Evolutionary conservation across 768 basidiomycete genomes (phyloP).

Genomic region (Lentinus tigrinus): DNA sequence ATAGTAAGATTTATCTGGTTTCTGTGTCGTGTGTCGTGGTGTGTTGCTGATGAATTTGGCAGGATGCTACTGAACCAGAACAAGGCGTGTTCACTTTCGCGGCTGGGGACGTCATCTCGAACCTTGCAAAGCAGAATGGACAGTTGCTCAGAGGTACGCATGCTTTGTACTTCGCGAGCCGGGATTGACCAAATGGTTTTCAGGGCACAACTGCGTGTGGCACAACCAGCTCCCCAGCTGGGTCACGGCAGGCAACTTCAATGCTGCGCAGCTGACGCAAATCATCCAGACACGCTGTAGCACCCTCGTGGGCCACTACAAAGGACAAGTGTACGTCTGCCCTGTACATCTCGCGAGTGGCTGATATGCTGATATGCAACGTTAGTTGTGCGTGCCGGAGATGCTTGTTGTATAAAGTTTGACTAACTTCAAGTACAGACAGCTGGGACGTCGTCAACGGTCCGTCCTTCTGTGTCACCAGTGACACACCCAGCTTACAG

Average conservation of each 20-base stretch:
- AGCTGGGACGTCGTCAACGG: constrained; percentile 56
- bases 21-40: background rate
- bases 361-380: background rate
- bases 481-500: background rate
- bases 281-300: constrained; percentile 50
- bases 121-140: constrained; percentile 43
- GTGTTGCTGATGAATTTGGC: background rate
- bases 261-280: constrained; percentile 38
- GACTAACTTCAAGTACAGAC: constrained; percentile 25
- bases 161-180: background rate
- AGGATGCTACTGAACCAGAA: constrained; percentile 54
- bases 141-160: constrained; percentile 44
- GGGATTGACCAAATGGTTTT: background rate
- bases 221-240: constrained; percentile 51
- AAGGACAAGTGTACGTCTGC: constrained; percentile 44
- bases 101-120: constrained; percentile 43
- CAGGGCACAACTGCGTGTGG: constrained; percentile 43
- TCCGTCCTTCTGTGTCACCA: background rate
- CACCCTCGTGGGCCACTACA: constrained; percentile 51
- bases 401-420: background rate
- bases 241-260: constrained; percentile 44
- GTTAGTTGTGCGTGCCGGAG: constrained; percentile 3
- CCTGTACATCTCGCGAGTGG: background rate
- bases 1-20: no score
- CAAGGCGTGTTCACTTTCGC: constrained; percentile 48